Conservation (phyloP, 352 stramenopile genomes). For the Discostella stelligera region DNA sequence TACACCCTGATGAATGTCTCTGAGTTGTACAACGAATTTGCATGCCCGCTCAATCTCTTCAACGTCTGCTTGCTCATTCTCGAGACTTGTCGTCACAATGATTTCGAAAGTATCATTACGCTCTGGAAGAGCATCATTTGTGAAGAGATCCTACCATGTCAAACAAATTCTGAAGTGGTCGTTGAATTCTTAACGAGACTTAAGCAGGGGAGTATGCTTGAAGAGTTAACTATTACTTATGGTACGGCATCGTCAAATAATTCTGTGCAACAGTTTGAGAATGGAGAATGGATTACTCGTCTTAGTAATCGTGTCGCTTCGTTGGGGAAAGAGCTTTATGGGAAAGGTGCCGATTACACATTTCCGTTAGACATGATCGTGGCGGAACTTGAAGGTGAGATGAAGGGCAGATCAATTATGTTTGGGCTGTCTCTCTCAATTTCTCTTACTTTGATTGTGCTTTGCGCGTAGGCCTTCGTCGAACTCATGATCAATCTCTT, state of each 20-base stretch:
- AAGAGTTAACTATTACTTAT: constrained; percentile 50
- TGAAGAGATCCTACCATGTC: constrained; percentile 72
- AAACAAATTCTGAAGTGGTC: constrained; percentile 48
- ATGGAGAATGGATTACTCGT: constrained; percentile 69
- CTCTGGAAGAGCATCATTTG: constrained; percentile 80
- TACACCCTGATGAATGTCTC: constrained; percentile 58
- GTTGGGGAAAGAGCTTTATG: constrained; percentile 69
- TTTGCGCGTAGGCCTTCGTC: constrained; percentile 38
- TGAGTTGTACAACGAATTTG: constrained; percentile 79
- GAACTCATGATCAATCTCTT: constrained; percentile 37
- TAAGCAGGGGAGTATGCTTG: constrained; percentile 50
- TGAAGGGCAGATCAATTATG: not conserved
- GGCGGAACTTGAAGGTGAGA: constrained; percentile 64
- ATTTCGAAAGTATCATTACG: constrained; percentile 48
- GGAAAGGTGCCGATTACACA: constrained; percentile 66
- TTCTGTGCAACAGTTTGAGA: constrained; percentile 66
- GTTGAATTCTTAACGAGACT: constrained; percentile 57
- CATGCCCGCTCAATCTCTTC: constrained; percentile 66
- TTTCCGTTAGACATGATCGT: constrained; percentile 76
- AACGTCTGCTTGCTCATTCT: constrained; percentile 77
- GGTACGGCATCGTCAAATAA: constrained; percentile 10
- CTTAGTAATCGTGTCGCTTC: constrained; percentile 57
- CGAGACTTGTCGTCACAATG: constrained; percentile 62
- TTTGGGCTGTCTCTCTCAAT: not conserved
- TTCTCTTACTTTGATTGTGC: not conserved